These are phyloP conservation scores for Amylocystis lapponica DNA, from an alignment of 768 basidiomycete species.

Conservation along the genomic window DNA sequence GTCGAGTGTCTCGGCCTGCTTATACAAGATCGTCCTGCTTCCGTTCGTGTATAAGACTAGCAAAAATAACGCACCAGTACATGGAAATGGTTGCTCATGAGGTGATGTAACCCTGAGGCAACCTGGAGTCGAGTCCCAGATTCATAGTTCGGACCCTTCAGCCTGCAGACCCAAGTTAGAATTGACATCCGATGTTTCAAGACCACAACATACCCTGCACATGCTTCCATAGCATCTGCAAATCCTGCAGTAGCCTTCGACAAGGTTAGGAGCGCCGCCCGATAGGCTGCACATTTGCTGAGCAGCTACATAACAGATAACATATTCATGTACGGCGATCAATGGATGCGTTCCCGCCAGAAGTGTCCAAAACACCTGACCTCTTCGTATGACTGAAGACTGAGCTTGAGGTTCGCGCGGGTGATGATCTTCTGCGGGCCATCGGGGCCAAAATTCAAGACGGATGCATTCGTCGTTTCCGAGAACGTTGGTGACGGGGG, in stretches of 20 bases:
- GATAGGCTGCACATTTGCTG: constrained; percentile 71
- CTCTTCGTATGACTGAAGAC: constrained; percentile 76
- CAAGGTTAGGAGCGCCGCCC: constrained; percentile 73
- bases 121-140: constrained; percentile 79
- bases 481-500: constrained; percentile 85
- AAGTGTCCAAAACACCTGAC: constrained; percentile 36
- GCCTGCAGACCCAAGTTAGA: no score
- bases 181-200: neutral
- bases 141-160: constrained; percentile 79
- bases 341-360: no score
- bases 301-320: constrained; percentile 50
- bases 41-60: neutral
- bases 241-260: constrained; percentile 80
- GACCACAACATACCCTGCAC: constrained; percentile 57
- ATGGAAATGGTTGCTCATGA: constrained; percentile 91
- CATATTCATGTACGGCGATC: neutral
- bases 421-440: constrained; percentile 83
- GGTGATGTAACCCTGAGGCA: constrained; percentile 82
- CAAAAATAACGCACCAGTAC: constrained; percentile 63
- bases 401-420: constrained; percentile 67
- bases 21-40: no score
- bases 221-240: constrained; percentile 81
- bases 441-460: constrained; percentile 67
- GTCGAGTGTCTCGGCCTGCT: constrained; percentile 80
- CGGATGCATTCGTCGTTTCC: constrained; percentile 72